These are phyloP conservation scores for Drechslerella coelobrocha DNA, from an alignment of 2,329 filamentous ascomycete species.

Conservation along the genomic window DNA sequence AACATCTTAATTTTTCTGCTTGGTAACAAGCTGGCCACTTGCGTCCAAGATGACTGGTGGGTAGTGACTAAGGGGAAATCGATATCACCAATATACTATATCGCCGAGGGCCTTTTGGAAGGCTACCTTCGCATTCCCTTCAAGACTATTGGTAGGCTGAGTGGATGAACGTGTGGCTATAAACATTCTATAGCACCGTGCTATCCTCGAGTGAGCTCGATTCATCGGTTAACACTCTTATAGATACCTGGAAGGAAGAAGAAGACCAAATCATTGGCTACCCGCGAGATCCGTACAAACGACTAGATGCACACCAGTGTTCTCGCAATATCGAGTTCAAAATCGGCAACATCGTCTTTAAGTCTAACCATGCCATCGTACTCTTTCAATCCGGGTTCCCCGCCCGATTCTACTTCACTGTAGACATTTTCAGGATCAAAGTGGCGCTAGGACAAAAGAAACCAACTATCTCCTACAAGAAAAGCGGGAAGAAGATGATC, in stretches of 20 bases:
- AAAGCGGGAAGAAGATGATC: slow-evolving; percentile 15
- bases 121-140: slow-evolving; percentile 34
- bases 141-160: slow-evolving; percentile 26
- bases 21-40: neutral
- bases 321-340: slow-evolving; percentile 17
- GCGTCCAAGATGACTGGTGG: slow-evolving; percentile 7
- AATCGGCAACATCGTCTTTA: slow-evolving; percentile 16
- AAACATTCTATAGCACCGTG: neutral
- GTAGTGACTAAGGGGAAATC: neutral
- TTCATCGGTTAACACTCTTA: neutral
- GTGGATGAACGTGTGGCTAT: neutral
- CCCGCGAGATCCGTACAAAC: slow-evolving; percentile 40
- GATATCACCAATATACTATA: slow-evolving; percentile 6
- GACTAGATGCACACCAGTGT: slow-evolving; percentile 16
- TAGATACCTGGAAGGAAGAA: slow-evolving; percentile 36
- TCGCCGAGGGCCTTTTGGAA: slow-evolving; percentile 17
- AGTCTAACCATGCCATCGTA: slow-evolving; percentile 32
- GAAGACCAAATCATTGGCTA: slow-evolving; percentile 32
- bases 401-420: slow-evolving; percentile 31
- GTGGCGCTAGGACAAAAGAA: neutral
- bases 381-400: slow-evolving; percentile 35
- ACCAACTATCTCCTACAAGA: neutral
- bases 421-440: slow-evolving; percentile 33
- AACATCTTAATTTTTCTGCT: too few relatives aligned
- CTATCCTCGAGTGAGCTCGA: neutral